phyloP scores from a whole-genome alignment of 192 early-diverging fungal genomes.

The Backusella macrospora region DNA sequence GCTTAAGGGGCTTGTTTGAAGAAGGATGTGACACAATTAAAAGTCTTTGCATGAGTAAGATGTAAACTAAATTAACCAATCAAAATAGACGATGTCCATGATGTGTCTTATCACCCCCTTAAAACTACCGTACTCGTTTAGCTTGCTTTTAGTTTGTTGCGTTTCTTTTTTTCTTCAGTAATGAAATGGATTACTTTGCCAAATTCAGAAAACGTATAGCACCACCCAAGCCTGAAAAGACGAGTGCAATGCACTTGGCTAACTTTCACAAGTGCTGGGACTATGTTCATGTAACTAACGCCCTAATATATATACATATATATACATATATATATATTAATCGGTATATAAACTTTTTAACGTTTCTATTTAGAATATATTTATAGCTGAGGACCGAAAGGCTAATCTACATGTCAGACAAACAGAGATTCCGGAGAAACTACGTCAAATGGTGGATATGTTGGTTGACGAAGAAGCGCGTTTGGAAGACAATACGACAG shows the following conservation, averaged over 20 bases:
- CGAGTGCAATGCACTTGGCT: constrained; percentile 64
- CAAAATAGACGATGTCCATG: neutral
- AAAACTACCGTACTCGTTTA: neutral
- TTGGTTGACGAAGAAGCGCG: constrained; percentile 88
- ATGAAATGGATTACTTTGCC: constrained; percentile 66
- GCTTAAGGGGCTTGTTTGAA: neutral
- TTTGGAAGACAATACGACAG: constrained; percentile 71
- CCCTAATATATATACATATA: no score
- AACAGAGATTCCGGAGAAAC: constrained; percentile 74
- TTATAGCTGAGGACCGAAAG: constrained; percentile 37
- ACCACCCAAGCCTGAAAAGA: constrained; percentile 62
- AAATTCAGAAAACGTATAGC: constrained; percentile 68
- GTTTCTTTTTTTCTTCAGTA: constrained; percentile 4
- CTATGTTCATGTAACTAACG: constrained; percentile 51
- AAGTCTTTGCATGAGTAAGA: neutral
- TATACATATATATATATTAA: no score
- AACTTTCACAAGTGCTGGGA: constrained; percentile 81
- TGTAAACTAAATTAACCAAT: constrained; percentile 7
- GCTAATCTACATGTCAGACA: constrained; percentile 55
- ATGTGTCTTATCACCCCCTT: neutral
- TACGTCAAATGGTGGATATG: constrained; percentile 85
- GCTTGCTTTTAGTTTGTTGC: neutral
- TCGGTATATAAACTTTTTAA: neutral
- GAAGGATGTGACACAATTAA: neutral
- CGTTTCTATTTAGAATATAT: constrained; percentile 33